Evolutionary conservation across 2,329 filamentous ascomycete genomes (phyloP).

Genomic region (Stachybotrys echinatus): DNA sequence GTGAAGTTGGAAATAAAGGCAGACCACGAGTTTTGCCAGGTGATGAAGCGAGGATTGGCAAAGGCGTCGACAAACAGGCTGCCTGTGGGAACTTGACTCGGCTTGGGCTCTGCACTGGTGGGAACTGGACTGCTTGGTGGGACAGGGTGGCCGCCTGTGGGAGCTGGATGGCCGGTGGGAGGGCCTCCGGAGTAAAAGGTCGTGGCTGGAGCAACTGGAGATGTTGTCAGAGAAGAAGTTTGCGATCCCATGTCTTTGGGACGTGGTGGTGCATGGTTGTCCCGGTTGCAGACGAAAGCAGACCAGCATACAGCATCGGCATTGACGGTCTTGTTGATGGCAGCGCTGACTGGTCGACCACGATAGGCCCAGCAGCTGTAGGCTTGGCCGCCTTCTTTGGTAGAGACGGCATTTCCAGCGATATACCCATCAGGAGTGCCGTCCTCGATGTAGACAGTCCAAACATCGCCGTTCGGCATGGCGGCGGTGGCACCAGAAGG

Average conservation of each 20-base stretch:
- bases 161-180: slow-evolving; percentile 14
- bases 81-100: slow-evolving; percentile 13
- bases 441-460: slow-evolving; percentile 36
- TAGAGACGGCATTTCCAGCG: slow-evolving; percentile 33
- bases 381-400: slow-evolving; percentile 30
- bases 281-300: slow-evolving; percentile 35
- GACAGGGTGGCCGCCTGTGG: slow-evolving; percentile 18
- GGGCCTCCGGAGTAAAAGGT: slow-evolving; percentile 24
- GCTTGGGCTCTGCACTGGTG: neutral
- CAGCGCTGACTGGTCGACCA: slow-evolving; percentile 30
- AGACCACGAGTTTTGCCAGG: slow-evolving; percentile 32
- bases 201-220: slow-evolving; percentile 24
- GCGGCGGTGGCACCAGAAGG: slow-evolving; percentile 29
- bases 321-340: slow-evolving; percentile 31
- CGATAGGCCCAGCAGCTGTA: slow-evolving; percentile 37
- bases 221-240: slow-evolving; percentile 26
- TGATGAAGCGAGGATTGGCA: slow-evolving; percentile 32
- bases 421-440: slow-evolving; percentile 33
- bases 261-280: slow-evolving; percentile 23
- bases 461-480: slow-evolving; percentile 32
- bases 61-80: slow-evolving; percentile 25
- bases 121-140: slow-evolving; percentile 15
- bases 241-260: slow-evolving; percentile 29
- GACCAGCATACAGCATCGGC: slow-evolving; percentile 31
- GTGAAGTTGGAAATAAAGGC: slow-evolving; percentile 32